Evolutionary conservation across 73 alveolate genomes (phyloP).

Genomic region (Tetrahymena borealis): DNA sequence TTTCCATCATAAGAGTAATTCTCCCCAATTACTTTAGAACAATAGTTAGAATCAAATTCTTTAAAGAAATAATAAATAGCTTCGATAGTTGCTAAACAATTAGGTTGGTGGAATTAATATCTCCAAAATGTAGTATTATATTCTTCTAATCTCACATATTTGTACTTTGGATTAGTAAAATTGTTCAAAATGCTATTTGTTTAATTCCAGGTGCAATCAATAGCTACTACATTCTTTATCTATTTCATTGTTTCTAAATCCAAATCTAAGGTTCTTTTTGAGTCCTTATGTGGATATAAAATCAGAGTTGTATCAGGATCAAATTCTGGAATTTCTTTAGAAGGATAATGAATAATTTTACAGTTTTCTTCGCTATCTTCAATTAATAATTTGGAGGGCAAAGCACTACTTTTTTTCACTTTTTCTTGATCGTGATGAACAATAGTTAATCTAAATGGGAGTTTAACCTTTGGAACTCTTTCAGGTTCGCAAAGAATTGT

Average conservation of each 20-base stretch:
- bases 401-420: slow-evolving; percentile 28
- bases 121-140: slow-evolving; percentile 39
- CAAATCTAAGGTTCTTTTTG: slow-evolving; percentile 16
- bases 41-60: slow-evolving; percentile 7
- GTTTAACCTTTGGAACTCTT: background rate
- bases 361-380: slow-evolving; percentile 3
- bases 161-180: background rate
- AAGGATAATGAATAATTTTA: slow-evolving; percentile 3
- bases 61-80: slow-evolving; percentile 21
- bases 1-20: background rate
- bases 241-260: background rate
- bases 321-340: background rate
- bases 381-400: slow-evolving; percentile 23
- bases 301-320: slow-evolving; percentile 5
- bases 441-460: slow-evolving; percentile 18
- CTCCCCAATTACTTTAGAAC: background rate
- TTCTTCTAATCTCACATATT: slow-evolving; percentile 14
- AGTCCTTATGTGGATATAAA: slow-evolving; percentile 18
- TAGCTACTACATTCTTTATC: slow-evolving; percentile 21
- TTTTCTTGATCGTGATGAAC: slow-evolving; percentile 34
- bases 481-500: background rate
- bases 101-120: slow-evolving; percentile 24
- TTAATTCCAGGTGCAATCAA: slow-evolving; percentile 42
- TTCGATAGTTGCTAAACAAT: slow-evolving; percentile 31
- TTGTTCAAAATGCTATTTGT: slow-evolving; percentile 9